Conservation (phyloP, 2,329 filamentous ascomycete species). For the Pseudogymnoascus destructans region DNA sequence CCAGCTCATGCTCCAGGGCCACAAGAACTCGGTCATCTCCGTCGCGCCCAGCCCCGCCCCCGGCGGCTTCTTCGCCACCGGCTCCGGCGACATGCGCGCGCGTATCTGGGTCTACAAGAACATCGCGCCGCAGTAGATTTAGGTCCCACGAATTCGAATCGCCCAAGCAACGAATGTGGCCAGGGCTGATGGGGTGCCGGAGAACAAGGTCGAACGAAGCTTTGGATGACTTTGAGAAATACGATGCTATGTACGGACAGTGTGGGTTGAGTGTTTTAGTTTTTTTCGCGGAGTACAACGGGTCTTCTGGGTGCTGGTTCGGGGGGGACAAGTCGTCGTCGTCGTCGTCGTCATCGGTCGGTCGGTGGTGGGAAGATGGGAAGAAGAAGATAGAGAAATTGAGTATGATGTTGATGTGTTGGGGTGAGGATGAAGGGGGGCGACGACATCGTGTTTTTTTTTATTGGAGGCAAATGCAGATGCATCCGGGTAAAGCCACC, state of each 20-base stretch:
- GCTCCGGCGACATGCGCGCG: conserved; percentile 93
- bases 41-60: conserved; percentile 71
- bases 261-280: background rate
- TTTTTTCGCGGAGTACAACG: background rate
- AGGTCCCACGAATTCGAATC: background rate
- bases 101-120: conserved; percentile 83
- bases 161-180: background rate
- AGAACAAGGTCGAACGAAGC: background rate
- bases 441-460: background rate
- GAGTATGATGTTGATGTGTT: background rate
- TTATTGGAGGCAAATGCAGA: background rate
- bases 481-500: background rate
- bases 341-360: background rate
- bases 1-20: conserved; percentile 95
- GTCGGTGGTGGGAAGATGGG: background rate
- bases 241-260: background rate
- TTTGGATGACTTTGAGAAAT: background rate
- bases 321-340: background rate
- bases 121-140: conserved; percentile 18
- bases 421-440: background rate
- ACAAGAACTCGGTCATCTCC: conserved; percentile 98
- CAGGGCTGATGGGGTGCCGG: background rate
- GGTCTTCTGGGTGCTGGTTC: background rate
- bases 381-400: background rate
- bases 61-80: conserved; percentile 83